Conservation (phyloP, 257 asterid genomes). For the Solanum chmielewskii region DNA sequence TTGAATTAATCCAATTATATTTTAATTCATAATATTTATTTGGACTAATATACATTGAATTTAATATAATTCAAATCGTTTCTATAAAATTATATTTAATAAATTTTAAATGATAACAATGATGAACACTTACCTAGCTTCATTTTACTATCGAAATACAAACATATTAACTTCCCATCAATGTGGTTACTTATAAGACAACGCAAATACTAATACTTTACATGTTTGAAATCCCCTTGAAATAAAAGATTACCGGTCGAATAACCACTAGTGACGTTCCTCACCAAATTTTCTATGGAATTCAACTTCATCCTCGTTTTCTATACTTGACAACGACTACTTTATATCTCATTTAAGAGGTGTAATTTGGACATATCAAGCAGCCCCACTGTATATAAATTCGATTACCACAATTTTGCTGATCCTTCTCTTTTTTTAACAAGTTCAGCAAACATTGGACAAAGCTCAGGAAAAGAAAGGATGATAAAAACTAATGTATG, state of each 20-base stretch:
- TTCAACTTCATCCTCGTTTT: background rate
- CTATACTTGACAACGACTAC: background rate
- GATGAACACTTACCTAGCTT: background rate
- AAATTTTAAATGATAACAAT: background rate
- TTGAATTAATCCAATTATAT: too few relatives aligned
- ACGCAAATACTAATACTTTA: background rate
- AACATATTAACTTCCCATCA: background rate
- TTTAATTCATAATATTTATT: too few relatives aligned
- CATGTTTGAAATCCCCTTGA: background rate
- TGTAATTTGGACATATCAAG: background rate
- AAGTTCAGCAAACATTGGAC: background rate
- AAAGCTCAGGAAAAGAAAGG: background rate
- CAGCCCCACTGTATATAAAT: background rate
- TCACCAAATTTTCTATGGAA: background rate
- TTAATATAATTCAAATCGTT: background rate
- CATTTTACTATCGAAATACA: background rate
- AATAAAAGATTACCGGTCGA: background rate
- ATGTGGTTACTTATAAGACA: background rate
- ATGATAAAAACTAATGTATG: background rate
- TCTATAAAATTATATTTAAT: too few relatives aligned
- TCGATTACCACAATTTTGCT: background rate
- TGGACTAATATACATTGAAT: background rate
- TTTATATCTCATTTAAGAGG: background rate
- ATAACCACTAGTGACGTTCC: background rate
- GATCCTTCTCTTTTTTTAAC: background rate